Base-by-base conservation (phyloP, 2,329 filamentous ascomycete genomes). In the Bisporella sp. region DNA sequence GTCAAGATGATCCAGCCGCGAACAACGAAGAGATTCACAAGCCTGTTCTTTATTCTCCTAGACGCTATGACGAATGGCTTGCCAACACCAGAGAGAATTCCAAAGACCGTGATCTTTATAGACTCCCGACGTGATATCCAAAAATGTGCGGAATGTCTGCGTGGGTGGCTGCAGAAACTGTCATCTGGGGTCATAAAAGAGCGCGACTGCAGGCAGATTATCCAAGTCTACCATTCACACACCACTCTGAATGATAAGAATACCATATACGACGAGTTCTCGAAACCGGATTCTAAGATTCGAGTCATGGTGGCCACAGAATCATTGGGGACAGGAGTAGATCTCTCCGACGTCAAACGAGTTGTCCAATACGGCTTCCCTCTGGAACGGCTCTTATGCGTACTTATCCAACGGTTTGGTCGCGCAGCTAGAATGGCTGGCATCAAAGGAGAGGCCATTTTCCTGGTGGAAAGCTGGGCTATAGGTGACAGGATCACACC, bases 1-100 rank as follows among this genome's bases (percentile, higher is more conserved):
- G 32, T 47, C 29, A 31, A 47, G 45, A 47, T 13, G 5, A 47
- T 47, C 45, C 45, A 47, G 29, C 45, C 45, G 40, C 45, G 45
- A 31, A 47, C 45, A 31, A 45, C 43, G 1, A 45, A 33, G 31
- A 45, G 43, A 31, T 45, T 45, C 43, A 31, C 37, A 4, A 42
- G 40, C 4, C 40, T 28, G 4, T 42, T 42, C 40, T 42, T 28
- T 4, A 4, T 42, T 42, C 40, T 42, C 11, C 9, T 28, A 12
- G 8, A 3, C 2, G 21, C 40, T 2, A 42, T 42, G 40, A 42
- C 40, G 21, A 4, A 42, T 2, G 21, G 40, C 9, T 42, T 42
- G 21, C 40, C 21, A 28, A 42, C 21, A 28, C 40, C 21, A 12
- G 40, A 42, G 4, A 42, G 40, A 4, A 42, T 42, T 12, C 40